phyloP scores from a whole-genome alignment of 1,139 yeast genomes.

The Candida sp. region DNA sequence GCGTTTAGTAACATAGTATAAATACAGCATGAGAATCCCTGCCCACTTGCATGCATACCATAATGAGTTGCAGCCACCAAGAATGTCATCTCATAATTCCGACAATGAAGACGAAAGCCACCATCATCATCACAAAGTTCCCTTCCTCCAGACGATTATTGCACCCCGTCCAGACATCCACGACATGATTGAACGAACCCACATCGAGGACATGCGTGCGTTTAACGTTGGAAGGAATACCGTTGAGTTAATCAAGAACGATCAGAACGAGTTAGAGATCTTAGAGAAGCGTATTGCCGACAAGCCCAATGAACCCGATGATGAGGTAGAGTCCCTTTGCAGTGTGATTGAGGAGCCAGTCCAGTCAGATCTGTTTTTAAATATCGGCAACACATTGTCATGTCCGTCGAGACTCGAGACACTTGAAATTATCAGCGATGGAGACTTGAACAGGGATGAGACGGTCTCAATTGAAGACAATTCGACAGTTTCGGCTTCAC shows the following conservation, averaged over 20 bases:
- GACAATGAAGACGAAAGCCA: neutral
- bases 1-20: neutral
- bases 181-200: neutral
- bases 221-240: slow-evolving; percentile 4
- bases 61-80: neutral
- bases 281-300: neutral
- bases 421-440: slow-evolving; percentile 3
- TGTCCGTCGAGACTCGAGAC: neutral
- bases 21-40: slow-evolving; percentile 4
- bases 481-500: neutral
- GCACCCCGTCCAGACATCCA: slow-evolving; percentile 7
- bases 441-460: neutral
- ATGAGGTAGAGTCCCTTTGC: neutral
- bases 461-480: neutral
- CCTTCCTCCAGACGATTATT: neutral
- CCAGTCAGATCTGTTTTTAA: neutral
- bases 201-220: slow-evolving; percentile 3
- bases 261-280: neutral
- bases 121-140: neutral
- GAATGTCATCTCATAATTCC: neutral
- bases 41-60: neutral
- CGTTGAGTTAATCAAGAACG: neutral
- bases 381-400: neutral
- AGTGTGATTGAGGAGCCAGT: neutral
- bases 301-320: neutral